phyloP scores from a whole-genome alignment of 352 stramenopile species.

The Pythium oligandrum region DNA sequence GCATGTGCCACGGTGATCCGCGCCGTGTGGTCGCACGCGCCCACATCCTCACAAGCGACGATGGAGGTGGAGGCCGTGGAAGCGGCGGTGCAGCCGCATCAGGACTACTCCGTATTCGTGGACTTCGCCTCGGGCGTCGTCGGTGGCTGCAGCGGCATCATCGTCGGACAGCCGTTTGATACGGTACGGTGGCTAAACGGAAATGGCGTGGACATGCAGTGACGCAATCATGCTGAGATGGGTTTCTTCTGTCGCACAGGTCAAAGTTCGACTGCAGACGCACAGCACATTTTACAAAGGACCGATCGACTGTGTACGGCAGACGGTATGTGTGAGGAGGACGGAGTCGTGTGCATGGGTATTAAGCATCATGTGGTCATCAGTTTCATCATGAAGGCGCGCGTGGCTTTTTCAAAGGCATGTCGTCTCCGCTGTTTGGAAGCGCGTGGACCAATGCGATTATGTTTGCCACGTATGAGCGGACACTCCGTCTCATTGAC shows the following conservation, averaged over 20 bases:
- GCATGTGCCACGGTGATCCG: no score
- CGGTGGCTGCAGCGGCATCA: conserved; percentile 43
- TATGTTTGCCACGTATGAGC: conserved; percentile 82
- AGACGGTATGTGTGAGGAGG: conserved; percentile 24
- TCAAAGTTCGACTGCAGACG: conserved; percentile 62
- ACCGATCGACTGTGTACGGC: conserved; percentile 33
- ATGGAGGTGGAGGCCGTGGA: conserved; percentile 8
- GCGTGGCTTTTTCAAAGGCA: conserved; percentile 81
- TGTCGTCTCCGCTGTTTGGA: conserved; percentile 74
- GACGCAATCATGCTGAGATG: no score
- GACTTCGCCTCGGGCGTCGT: conserved; percentile 48
- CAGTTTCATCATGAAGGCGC: conserved; percentile 67
- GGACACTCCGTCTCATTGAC: conserved; percentile 58
- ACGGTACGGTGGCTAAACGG: conserved; percentile 22
- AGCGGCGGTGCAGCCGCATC: conserved; percentile 18
- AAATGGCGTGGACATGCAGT: not conserved
- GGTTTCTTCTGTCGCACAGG: conserved; percentile 4
- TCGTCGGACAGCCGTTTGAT: conserved; percentile 60
- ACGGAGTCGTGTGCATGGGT: not conserved
- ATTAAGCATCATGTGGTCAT: not conserved
- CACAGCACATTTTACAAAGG: conserved; percentile 54
- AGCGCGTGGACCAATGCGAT: conserved; percentile 85
- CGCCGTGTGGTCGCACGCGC: no score
- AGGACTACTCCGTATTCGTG: conserved; percentile 45
- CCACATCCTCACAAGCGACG: no score